Percentiles rank a stretch among this genome's conserved stretches.
Conservation (phyloP, 1,284 basidiomycete species). For the Coniferiporia sulphurascens region DNA sequence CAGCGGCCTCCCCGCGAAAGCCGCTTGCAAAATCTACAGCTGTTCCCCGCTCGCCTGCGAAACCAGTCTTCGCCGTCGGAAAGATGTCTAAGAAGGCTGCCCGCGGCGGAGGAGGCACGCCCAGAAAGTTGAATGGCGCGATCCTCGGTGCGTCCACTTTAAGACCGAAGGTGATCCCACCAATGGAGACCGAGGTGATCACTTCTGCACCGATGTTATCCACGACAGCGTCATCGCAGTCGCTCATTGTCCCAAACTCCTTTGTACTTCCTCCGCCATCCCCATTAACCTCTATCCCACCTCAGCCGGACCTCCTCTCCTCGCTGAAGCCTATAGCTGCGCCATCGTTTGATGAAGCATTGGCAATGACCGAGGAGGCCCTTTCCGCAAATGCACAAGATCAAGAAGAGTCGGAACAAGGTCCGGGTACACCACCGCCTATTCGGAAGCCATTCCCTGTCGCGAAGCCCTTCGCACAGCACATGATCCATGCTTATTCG, state of each 20-base stretch:
- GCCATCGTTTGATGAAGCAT: conserved; percentile 2
- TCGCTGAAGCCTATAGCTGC: conserved; percentile 3
- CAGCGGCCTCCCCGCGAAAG: not conserved
- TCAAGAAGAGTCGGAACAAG: not conserved
- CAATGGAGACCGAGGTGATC: conserved; percentile 17
- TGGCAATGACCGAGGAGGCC: not conserved
- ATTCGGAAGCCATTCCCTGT: conserved; percentile 47
- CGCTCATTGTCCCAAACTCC: conserved; percentile 13
- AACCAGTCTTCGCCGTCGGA: conserved; percentile 10
- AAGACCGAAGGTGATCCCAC: conserved; percentile 15
- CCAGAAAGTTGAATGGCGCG: conserved; percentile 4
- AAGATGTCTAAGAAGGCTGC: conserved; percentile 8
- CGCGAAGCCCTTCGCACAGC: conserved; percentile 60
- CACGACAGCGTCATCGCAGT: conserved; percentile 7
- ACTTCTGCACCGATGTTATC: not conserved
- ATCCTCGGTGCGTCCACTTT: conserved; percentile 11
- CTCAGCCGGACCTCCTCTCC: conserved; percentile 10
- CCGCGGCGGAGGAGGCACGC: not conserved
- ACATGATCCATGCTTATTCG: conserved; percentile 74
- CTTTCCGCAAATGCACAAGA: not conserved
- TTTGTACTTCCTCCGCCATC: conserved; percentile 19
- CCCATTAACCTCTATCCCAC: conserved; percentile 15
- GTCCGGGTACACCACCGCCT: not conserved
- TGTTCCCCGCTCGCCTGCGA: conserved; percentile 9
- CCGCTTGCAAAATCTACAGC: not conserved